These are phyloP conservation scores for Argentina anserina DNA, from an alignment of 306 rosid species.

Conservation along the genomic window DNA sequence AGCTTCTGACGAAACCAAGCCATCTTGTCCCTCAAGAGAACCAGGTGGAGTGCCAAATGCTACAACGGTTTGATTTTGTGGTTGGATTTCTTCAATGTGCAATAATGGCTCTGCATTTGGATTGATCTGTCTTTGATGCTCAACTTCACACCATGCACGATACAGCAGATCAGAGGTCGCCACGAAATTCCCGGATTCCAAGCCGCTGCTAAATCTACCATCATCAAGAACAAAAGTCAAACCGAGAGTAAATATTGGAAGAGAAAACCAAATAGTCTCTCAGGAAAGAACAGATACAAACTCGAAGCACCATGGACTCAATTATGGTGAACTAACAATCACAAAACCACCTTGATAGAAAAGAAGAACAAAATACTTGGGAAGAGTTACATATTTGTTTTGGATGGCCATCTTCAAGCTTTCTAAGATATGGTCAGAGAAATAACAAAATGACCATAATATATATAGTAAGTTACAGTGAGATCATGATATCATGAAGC, in stretches of 20 bases:
- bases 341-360: neutral
- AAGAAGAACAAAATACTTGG: neutral
- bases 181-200: conserved; percentile 26
- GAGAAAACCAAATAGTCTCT: neutral
- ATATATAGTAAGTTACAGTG: neutral
- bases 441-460: neutral
- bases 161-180: conserved; percentile 29
- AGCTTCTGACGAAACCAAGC: conserved; percentile 18
- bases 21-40: neutral
- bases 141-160: conserved; percentile 29
- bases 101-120: neutral
- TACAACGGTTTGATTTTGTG: conserved; percentile 15
- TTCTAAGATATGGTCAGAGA: neutral
- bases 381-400: neutral
- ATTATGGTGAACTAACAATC: neutral
- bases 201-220: conserved; percentile 56
- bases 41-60: conserved; percentile 35
- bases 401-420: neutral
- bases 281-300: neutral
- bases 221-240: conserved; percentile 9
- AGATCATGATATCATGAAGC: too few relatives aligned
- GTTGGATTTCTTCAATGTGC: neutral
- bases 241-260: neutral
- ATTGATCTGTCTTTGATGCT: neutral
- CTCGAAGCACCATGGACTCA: neutral